Evolutionary conservation across 2,329 filamentous ascomycete genomes (phyloP), one percentile per base, ranked within the genome.

Genomic region (Sarocladium oryzae): DNA sequence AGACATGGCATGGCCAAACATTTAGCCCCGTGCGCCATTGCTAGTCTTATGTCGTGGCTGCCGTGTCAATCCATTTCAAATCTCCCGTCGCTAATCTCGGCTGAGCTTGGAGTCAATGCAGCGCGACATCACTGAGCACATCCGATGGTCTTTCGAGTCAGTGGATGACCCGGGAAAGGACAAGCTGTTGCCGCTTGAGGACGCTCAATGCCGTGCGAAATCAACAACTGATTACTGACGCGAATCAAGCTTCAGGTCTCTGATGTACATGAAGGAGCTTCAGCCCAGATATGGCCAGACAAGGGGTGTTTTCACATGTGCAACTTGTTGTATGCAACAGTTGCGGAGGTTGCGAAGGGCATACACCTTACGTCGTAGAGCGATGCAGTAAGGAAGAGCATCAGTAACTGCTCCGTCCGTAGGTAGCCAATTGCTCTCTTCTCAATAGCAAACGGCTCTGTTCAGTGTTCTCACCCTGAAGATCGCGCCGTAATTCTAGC

Each of bases 31-130:
- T 41, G 18, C 9, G 7, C 8, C 21, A 28, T 4, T 30, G 43
- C 43, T 48, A 48, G 43, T 9, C 16, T 33, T 15, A 32, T 21
- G 16, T 16, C 28, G 43, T 48, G 43, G 43, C 26, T 48, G 43
- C 40, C 24, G 21, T 23, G 23, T 43, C 40, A 43, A 30, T 13
- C 40, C 40, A 43, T 26, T 43, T 43, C 40, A 43, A 40, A 43
- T 43, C 40, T 43, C 40, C 43, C 43, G 43, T 48, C 43, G 43
- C 26, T 48, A 48, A 48, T 48, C 43, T 48, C 43, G 43, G 43
- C 43, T 48, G 26, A 48, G 43, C 43, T 32, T 32, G 26, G 43
- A 48, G 43, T 48, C 43, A 48, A 48, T 48, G 43, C 43, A 48
- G 20, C 9, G 43, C 24, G 43, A 48, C 43, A 48, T 48, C 43